A percentile compares a stretch with the other conserved stretches of the same genome.
Evolutionary conservation across 2,329 filamentous ascomycete species (phyloP).

Genomic region (Claviceps monticola): DNA sequence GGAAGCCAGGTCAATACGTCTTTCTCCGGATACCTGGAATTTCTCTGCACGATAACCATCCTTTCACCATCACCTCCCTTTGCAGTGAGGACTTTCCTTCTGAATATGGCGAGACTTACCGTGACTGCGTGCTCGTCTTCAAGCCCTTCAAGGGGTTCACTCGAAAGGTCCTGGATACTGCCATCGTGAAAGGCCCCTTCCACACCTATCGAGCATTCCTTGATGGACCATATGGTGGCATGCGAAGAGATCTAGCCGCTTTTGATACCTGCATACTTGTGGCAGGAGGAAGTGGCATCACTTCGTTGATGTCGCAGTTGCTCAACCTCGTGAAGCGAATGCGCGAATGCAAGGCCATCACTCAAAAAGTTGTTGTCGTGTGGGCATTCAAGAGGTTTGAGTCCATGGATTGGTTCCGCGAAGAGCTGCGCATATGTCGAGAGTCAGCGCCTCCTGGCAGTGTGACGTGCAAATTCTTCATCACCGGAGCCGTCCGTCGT

Average conservation of each 20-base stretch:
- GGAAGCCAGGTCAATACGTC: conserved; percentile 88
- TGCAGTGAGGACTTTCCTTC: conserved; percentile 91
- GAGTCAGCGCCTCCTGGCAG: conserved; percentile 79
- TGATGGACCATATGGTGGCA: conserved; percentile 89
- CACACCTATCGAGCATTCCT: conserved; percentile 87
- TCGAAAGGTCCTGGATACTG: conserved; percentile 65
- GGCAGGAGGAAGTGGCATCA: conserved; percentile 88
- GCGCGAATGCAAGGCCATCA: conserved; percentile 87
- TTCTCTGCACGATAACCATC: conserved; percentile 81
- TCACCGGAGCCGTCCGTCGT: conserved; percentile 51
- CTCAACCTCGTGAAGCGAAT: conserved; percentile 93
- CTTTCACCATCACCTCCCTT: conserved; percentile 85
- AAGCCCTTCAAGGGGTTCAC: conserved; percentile 88
- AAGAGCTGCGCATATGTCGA: conserved; percentile 82
- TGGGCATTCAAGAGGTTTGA: conserved; percentile 87
- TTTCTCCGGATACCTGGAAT: conserved; percentile 92
- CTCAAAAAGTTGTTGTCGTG: conserved; percentile 79
- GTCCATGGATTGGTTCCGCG: conserved; percentile 95
- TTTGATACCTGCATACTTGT: conserved; percentile 92
- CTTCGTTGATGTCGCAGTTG: conserved; percentile 80
- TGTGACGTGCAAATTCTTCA: conserved; percentile 88
- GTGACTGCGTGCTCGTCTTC: conserved; percentile 85
- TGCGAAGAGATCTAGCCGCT: conserved; percentile 76
- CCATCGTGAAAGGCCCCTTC: conserved; percentile 73
- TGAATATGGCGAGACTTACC: conserved; percentile 73